phyloP scores from a whole-genome alignment of 2,329 filamentous ascomycete species.

The Didymella segeticola region DNA sequence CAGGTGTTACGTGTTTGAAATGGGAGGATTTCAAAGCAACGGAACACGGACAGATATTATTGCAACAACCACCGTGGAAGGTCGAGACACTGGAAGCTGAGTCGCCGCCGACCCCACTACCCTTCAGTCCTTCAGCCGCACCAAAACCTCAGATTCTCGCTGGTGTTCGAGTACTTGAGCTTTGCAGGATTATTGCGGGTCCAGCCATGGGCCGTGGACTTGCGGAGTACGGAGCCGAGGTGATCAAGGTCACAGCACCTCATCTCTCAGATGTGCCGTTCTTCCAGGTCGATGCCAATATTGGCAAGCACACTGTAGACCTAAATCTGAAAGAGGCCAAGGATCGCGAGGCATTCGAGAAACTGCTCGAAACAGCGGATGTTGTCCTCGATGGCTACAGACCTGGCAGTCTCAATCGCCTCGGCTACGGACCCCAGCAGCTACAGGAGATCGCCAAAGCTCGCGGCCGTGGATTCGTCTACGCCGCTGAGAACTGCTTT shows the following conservation, averaged over 20 bases:
- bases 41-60: conserved; percentile 50
- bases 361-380: conserved; percentile 67
- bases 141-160: conserved; percentile 52
- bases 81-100: conserved; percentile 59
- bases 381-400: conserved; percentile 74
- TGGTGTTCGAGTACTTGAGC: conserved; percentile 75
- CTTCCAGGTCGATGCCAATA: conserved; percentile 75
- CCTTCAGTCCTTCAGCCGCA: conserved; percentile 48
- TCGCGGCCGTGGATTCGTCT: conserved; percentile 68
- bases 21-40: conserved; percentile 51
- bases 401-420: conserved; percentile 67
- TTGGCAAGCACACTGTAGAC: conserved; percentile 71
- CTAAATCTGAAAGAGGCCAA: conserved; percentile 65
- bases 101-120: conserved; percentile 59
- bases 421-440: conserved; percentile 67
- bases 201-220: conserved; percentile 75
- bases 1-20: conserved; percentile 51
- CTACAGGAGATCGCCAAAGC: conserved; percentile 61
- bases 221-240: conserved; percentile 77
- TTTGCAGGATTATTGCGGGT: conserved; percentile 78
- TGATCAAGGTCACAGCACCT: conserved; percentile 74
- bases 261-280: conserved; percentile 73
- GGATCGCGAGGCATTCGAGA: conserved; percentile 65
- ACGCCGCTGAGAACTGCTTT: conserved; percentile 76
- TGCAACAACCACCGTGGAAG: conserved; percentile 53